Percentiles rank a stretch among this genome's conserved stretches.
phyloP scores from a whole-genome alignment of 345 rosid species.

The Melaleuca quinquenervia region DNA sequence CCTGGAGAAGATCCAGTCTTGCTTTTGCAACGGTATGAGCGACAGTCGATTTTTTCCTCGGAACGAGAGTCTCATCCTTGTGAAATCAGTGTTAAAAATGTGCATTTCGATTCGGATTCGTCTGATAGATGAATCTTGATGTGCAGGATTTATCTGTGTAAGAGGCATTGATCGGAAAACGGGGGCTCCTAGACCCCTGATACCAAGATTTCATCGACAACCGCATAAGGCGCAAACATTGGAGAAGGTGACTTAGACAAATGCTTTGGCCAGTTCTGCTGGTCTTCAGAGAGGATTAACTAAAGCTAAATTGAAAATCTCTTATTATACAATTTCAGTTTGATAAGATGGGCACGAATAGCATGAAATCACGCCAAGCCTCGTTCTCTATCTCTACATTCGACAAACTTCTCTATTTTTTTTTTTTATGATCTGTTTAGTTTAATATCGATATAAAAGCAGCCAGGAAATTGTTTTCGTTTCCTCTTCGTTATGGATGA shows the following conservation, averaged over 20 bases:
- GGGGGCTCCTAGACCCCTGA: conserved; percentile 19
- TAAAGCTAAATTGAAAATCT: not conserved
- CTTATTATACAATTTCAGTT: not conserved
- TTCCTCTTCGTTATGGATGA: not conserved
- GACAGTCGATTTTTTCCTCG: not conserved
- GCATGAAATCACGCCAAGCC: not conserved
- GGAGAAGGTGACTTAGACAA: not conserved
- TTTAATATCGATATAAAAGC: not conserved
- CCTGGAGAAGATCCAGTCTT: conserved; percentile 1
- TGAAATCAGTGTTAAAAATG: not conserved
- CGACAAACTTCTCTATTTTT: not conserved
- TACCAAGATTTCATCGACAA: conserved; percentile 21
- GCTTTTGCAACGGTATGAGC: conserved; percentile 34
- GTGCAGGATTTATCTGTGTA: conserved; percentile 40
- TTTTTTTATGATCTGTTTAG: not conserved
- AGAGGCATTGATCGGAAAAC: conserved; percentile 33
- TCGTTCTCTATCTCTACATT: not conserved
- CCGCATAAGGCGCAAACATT: not conserved
- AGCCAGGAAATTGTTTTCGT: not conserved
- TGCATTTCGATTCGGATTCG: not conserved
- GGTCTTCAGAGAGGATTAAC: not conserved
- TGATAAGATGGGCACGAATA: not conserved
- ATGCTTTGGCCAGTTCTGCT: not conserved
- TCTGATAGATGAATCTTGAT: not conserved
- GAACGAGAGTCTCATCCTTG: not conserved